Evolutionary conservation across 306 rosid species (phyloP).

Genomic region (Mimosa pudica): DNA sequence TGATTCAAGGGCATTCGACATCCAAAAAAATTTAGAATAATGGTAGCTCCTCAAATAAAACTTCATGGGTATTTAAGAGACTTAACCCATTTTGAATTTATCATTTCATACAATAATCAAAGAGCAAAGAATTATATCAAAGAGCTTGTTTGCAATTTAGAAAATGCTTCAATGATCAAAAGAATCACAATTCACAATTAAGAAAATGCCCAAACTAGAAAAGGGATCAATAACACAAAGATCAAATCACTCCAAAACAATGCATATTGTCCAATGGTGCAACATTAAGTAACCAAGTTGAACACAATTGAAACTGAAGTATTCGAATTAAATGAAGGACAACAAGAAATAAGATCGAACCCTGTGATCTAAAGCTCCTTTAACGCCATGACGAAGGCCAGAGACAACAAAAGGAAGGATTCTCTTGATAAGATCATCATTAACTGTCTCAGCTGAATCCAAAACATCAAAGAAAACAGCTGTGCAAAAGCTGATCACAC

Average conservation of each 20-base stretch:
- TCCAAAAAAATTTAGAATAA: too few species aligned
- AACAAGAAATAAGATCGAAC: constrained; percentile 45
- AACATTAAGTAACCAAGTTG: neutral
- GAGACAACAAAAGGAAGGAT: constrained; percentile 69
- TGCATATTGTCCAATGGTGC: neutral
- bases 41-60: too few species aligned
- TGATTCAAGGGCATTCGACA: too few species aligned
- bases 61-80: too few species aligned
- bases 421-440: constrained; percentile 66
- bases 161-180: neutral
- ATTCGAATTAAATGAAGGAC: neutral
- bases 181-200: neutral
- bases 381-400: constrained; percentile 66
- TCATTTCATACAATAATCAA: neutral
- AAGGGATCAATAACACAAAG: neutral
- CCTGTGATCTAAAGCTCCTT: constrained; percentile 71
- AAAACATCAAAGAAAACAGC: constrained; percentile 83
- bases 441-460: constrained; percentile 60
- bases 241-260: neutral
- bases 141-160: too few species aligned
- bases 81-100: neutral
- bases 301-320: neutral
- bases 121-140: neutral
- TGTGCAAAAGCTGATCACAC: constrained; percentile 71
- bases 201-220: neutral